A percentile compares a stretch with the other conserved stretches of the same genome.
Conservation (phyloP, 768 basidiomycete species). For the Rhodocollybia butyracea region DNA sequence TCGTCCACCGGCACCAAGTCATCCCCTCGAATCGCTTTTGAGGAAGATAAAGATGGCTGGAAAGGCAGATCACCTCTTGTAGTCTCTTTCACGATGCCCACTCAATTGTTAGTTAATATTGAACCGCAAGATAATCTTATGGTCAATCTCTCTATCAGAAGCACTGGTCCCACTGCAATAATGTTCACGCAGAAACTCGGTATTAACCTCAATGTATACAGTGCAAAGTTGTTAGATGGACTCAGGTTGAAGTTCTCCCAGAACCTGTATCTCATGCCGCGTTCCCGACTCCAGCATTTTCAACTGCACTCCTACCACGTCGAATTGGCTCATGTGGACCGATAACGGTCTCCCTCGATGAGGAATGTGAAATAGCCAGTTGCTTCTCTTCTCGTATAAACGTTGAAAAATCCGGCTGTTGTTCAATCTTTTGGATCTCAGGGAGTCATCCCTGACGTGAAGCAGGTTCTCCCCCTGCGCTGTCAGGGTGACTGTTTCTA, state of each 20-base stretch:
- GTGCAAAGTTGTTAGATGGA: conserved; percentile 23
- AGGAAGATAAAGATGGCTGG: conserved; percentile 22
- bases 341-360: conserved; percentile 20
- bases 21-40: conserved; percentile 13
- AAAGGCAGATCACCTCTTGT: conserved; percentile 23
- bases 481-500: conserved; percentile 16
- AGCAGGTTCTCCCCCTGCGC: conserved; percentile 18
- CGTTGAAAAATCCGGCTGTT: not conserved
- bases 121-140: conserved; percentile 12
- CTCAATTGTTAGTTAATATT: conserved; percentile 18
- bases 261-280: not conserved
- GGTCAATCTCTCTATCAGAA: conserved; percentile 20
- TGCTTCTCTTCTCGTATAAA: not conserved
- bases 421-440: conserved; percentile 12
- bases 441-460: not conserved
- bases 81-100: conserved; percentile 24
- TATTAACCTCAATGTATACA: conserved; percentile 21
- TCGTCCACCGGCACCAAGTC: conserved; percentile 14
- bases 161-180: conserved; percentile 15
- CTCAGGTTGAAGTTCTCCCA: conserved; percentile 17
- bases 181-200: conserved; percentile 22
- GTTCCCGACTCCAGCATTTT: no score
- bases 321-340: conserved; percentile 16
- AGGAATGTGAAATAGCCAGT: conserved; percentile 17
- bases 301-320: not conserved